Base-by-base conservation (phyloP, 2,329 filamentous ascomycete genomes). In the Zasmidium angulare region DNA sequence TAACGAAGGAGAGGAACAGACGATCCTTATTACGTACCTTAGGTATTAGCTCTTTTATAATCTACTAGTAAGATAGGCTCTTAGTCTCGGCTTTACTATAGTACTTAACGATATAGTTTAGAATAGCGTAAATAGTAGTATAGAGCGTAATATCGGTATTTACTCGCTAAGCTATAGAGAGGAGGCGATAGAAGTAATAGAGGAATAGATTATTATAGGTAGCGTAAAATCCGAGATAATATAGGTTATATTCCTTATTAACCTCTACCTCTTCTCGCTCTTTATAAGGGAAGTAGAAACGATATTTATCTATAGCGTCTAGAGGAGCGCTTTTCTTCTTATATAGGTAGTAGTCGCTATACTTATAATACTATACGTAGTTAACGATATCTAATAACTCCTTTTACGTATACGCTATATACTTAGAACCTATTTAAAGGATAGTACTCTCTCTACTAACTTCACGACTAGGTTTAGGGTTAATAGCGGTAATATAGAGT, bases 211-310 rank as follows among this genome's bases (percentile, higher is more conserved):
- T 7, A 14, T 36, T 36, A 36, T 36, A 36, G 7, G 29, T 14
- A 7, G 14, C 29, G 29, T 36, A 36, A 14, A 36, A 36, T 36
- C 29, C 29, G 14, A 36, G 29, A 36, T 36, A 36, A 36, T 24
- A 51, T n/a, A 20, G 49, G 29, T 51, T 51, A 31, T 51, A 31
- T 17, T 51, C 17, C 3, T 51, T 12, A 23, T 51, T 51, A 51
- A 51, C 23, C 11, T 24, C 19, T n/a, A 19, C 10, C 2, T 31
- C 2, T 1, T 12, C 14, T 1, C 23, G 23, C 9, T 24, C 17
- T 3, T 31, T 31, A 3, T 12, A 12, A 24, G 29, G 23, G 23
- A 14, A 51, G 9, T 29, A 11, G 23, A 51, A 51, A 2, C 23
- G 7, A n/a, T 31, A 51, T 36, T 36, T 14, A 4, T 9, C 10